These are phyloP conservation scores for Alternaria angustiovoidea DNA, from an alignment of 2,329 filamentous ascomycete species.

Conservation along the genomic window DNA sequence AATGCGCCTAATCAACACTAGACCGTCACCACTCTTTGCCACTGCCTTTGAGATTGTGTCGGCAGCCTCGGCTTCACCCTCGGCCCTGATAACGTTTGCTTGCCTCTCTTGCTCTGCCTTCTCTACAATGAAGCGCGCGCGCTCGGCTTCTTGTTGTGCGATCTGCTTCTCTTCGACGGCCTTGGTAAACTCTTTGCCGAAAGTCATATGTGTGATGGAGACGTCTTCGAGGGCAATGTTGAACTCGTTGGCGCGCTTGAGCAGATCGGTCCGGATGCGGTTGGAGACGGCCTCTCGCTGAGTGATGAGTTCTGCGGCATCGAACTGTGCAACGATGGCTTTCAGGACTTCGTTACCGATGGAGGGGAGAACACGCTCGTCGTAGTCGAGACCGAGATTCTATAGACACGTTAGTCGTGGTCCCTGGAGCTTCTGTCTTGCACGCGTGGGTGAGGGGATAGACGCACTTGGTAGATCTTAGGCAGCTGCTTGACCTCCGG, in stretches of 20 bases:
- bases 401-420: slow-evolving; percentile 48
- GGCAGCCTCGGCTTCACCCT: slow-evolving; percentile 96
- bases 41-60: slow-evolving; percentile 96
- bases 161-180: slow-evolving; percentile 99
- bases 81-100: slow-evolving; percentile 96
- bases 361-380: slow-evolving; percentile 69
- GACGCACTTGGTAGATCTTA: slow-evolving; percentile 93
- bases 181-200: slow-evolving; percentile 97
- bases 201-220: slow-evolving; percentile 99
- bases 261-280: slow-evolving; percentile 89
- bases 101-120: slow-evolving; percentile 98
- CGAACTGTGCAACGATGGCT: slow-evolving; percentile 63
- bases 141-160: slow-evolving; percentile 97
- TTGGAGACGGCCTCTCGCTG: slow-evolving; percentile 97
- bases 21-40: slow-evolving; percentile 88
- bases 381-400: slow-evolving; percentile 98
- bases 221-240: slow-evolving; percentile 99
- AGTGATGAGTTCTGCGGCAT: slow-evolving; percentile 78
- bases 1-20: slow-evolving; percentile 96
- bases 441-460: background rate
- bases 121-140: slow-evolving; percentile 97
- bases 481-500: slow-evolving; percentile 92
- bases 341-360: slow-evolving; percentile 65
- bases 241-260: slow-evolving; percentile 93
- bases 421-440: background rate